These are phyloP conservation scores for Agrocybe chaxingu DNA, from an alignment of 768 basidiomycete species.

Conservation along the genomic window DNA sequence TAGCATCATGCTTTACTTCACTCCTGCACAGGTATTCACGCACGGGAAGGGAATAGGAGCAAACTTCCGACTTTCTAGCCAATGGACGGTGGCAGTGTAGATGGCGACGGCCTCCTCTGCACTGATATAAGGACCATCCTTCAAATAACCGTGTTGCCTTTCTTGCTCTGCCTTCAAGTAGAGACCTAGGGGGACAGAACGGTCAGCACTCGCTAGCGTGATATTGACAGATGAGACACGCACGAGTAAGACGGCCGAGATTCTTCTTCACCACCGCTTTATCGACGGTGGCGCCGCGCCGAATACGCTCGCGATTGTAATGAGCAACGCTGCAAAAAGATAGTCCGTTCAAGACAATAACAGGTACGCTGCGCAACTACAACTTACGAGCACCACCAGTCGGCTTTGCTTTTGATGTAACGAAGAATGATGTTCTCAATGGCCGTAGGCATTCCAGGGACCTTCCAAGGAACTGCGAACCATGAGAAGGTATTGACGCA, in stretches of 20 bases:
- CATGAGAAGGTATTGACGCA: conserved; percentile 4
- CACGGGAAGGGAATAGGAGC: conserved; percentile 98
- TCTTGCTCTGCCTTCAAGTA: conserved; percentile 99
- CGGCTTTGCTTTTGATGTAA: conserved; percentile 99
- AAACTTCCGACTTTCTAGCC: conserved; percentile 97
- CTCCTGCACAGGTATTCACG: conserved; percentile 19
- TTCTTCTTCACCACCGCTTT: conserved; percentile 99
- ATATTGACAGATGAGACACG: conserved; percentile 18
- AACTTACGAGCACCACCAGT: conserved; percentile 94
- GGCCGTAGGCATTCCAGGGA: conserved; percentile 98
- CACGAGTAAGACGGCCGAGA: conserved; percentile 92
- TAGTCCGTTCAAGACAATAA: neutral
- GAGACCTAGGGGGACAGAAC: conserved; percentile 44
- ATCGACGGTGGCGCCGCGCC: conserved; percentile 94
- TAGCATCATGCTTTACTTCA: neutral
- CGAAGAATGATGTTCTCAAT: conserved; percentile 99
- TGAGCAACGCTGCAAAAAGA: conserved; percentile 71
- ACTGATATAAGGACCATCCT: conserved; percentile 98
- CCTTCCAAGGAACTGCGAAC: conserved; percentile 89
- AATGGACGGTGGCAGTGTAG: conserved; percentile 98
- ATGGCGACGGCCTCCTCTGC: conserved; percentile 99
- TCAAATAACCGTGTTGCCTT: conserved; percentile 96
- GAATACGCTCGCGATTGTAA: conserved; percentile 96
- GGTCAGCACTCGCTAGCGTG: conserved; percentile 5
- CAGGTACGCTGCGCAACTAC: neutral